These are phyloP conservation scores for Spirogloea muscicola DNA, from an alignment of 139 green algal genomes.

Conservation along the genomic window DNA sequence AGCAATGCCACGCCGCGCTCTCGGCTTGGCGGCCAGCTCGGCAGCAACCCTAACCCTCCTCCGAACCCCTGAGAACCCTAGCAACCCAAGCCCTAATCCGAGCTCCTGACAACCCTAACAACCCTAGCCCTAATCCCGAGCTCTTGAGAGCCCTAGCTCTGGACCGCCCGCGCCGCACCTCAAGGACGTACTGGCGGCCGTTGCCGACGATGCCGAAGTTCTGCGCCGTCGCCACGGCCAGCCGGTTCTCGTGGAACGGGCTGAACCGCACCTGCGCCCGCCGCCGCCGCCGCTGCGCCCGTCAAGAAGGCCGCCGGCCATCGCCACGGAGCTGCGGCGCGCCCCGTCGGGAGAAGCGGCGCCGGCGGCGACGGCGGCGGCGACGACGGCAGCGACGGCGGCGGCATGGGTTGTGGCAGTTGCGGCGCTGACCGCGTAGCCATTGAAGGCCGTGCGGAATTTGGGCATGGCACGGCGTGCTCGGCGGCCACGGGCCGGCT, in stretches of 20 bases:
- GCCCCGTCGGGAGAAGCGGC: not conserved
- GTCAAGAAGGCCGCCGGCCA: not conserved
- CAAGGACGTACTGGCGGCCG: constrained; percentile 82
- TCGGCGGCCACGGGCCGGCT: no score
- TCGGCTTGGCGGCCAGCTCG: no score
- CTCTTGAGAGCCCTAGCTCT: no score
- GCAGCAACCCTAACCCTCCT: no score
- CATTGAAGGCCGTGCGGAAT: constrained; percentile 42
- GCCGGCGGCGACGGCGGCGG: not conserved
- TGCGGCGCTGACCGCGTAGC: constrained; percentile 18
- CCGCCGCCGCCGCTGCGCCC: no score
- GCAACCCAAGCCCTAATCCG: no score
- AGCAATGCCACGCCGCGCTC: no score
- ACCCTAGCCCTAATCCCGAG: no score
- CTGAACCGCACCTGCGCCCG: constrained; percentile 81
- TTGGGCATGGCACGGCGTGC: constrained; percentile 32
- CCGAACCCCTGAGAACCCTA: no score
- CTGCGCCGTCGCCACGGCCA: constrained; percentile 89
- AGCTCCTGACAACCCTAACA: no score
- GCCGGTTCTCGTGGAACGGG: constrained; percentile 73
- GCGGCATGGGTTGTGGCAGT: not conserved
- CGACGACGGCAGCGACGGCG: not conserved
- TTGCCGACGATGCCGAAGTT: constrained; percentile 99
- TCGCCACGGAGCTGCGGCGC: not conserved
- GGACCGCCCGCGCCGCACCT: constrained; percentile 66